Evolutionary conservation across 2,329 filamentous ascomycete species (phyloP).

Genomic region (Xylariaceae sp.): DNA sequence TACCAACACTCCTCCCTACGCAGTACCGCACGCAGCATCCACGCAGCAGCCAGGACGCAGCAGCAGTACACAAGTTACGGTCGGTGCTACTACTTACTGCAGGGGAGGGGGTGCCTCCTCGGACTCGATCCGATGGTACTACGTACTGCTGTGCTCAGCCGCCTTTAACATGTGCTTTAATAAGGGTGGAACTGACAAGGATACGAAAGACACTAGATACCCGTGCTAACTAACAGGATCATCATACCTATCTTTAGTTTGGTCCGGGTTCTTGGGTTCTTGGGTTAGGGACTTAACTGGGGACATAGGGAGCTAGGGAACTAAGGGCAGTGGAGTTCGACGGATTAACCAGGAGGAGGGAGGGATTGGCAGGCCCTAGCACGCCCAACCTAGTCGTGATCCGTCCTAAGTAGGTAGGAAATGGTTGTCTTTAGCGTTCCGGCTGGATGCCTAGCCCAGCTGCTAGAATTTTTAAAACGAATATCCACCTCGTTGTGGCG

Average conservation of each 20-base stretch:
- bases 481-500: background rate
- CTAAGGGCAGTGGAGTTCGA: background rate
- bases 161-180: background rate
- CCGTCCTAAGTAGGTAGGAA: background rate
- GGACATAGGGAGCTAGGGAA: background rate
- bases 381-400: background rate
- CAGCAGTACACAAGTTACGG: too few relatives aligned
- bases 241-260: slow-evolving; percentile 2
- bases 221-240: background rate
- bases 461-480: background rate
- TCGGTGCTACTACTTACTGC: background rate
- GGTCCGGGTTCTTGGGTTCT: slow-evolving; percentile 10
- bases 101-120: background rate
- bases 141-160: background rate
- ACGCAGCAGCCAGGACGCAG: too few relatives aligned
- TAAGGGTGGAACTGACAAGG: background rate
- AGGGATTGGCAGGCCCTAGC: background rate
- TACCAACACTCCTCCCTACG: too few relatives aligned
- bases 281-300: too few relatives aligned
- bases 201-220: background rate
- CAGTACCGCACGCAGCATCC: too few relatives aligned
- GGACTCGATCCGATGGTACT: background rate
- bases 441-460: background rate
- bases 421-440: background rate
- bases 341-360: background rate